Evolutionary conservation across 2,329 filamentous ascomycete genomes (phyloP), one percentile per base, ranked within the genome.

Genomic region (Eutypella sp.): DNA sequence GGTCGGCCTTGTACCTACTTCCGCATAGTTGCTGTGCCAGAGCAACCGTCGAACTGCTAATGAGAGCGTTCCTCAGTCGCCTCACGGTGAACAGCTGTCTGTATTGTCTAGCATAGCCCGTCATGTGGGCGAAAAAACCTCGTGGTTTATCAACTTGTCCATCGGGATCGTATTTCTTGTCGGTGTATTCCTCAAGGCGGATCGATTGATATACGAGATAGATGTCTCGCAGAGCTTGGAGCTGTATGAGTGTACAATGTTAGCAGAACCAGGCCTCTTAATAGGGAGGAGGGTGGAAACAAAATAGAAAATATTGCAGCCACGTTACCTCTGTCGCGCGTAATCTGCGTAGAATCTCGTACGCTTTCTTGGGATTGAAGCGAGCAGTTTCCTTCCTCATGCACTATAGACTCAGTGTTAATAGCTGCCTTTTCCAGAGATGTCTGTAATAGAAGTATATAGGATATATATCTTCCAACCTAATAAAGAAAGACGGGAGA

Each of bases 141-240:
- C 31, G 46, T 19, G 48, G 52, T n/a, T 27, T 33, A 10, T 40
- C 34, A 18, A 15, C n/a, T 42, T 47, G 40, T 9, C 36, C 27
- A 10, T 49, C 46, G 9, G 18, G 19, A 27, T 50, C 49, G 15
- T 27, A 38, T n/a, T n/a, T n/a, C 7, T 50, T 45, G 13, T 49
- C 45, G 2, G 44, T 46, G 13, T 50, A 46, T 40, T 55, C 48
- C 36, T 60, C 57, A 22, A 57, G 49, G 13, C 58, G 49, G 22
- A 61, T 46, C 4, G 60, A 59, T 41, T 61, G 67, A 42, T 70
- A 60, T 24, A 72, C 61, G 8, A 70, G 52, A 44, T 71, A 72
- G 8, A 71, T 55, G 39, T 71, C 69, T 9, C 68, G 56, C 3
- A 71, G 53, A 0, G 67, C 69, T 61, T 70, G 67, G 6, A 72